Base-by-base conservation (phyloP, 140 eudicot genomes). In the Flaveria floridana region DNA sequence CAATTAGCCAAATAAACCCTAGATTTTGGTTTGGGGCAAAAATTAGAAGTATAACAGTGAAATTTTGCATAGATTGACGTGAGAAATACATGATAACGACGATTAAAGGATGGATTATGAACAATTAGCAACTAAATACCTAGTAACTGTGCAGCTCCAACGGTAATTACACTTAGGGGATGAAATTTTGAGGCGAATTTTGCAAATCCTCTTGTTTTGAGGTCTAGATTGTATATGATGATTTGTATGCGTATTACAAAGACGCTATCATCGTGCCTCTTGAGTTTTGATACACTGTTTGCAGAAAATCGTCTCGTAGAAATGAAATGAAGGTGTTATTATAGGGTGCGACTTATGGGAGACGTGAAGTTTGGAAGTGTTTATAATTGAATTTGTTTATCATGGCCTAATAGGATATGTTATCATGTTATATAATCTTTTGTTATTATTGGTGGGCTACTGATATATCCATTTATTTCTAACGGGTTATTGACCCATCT, bases 1-100 rank as follows among this genome's bases (percentile, higher is more conserved):
- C 41, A 16, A 4, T 37, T 20, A 76, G 20, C 47, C 80, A 21
- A 11, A 26, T 12, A 79, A 79, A 65, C 79, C 82, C 83, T 79
- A 79, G 79, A n/a, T 79, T 72, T 41, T 13, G 0, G 51, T 42
- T 18, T 16, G 15, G 25, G 26, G 52, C 1, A 10, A 18, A 51
- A 65, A 50, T 53, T 78, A 20, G n/a, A 18, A 25, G 42, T 7
- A 39, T 4, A 64, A 23, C 7, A 23, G 42, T 7, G 73, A 79
- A 23, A 3, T 61, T 71, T 28, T 19, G 15, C 48, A 64, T 28
- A 66, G 41, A 52, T 67, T 53, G 46, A 51, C 68, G 70, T 16
- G 8, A 26, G 41, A 1, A 9, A 55, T 64, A 64, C 11, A 15
- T 28, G 14, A 68, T 15, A 69, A 0, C 34, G 51, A 69, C 68